phyloP scores from a whole-genome alignment of 441 rosid species.

The Manihot esculenta region DNA sequence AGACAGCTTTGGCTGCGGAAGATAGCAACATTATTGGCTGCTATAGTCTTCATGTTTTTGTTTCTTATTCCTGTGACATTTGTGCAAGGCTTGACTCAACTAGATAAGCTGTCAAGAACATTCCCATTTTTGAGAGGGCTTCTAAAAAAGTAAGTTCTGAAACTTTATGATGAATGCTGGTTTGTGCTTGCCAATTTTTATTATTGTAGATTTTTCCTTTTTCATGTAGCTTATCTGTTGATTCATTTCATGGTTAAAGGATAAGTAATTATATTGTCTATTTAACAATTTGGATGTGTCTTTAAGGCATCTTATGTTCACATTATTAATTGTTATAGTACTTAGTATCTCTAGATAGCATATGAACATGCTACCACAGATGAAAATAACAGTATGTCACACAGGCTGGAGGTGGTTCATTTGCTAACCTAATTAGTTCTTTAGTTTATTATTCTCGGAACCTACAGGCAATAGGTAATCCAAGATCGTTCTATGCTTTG shows the following conservation, averaged over 20 bases:
- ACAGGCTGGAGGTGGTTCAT: background rate
- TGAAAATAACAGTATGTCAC: background rate
- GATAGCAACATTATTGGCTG: slow-evolving; percentile 58
- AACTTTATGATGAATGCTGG: slow-evolving; percentile 13
- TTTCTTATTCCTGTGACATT: slow-evolving; percentile 83
- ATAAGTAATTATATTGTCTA: background rate
- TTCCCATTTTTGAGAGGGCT: slow-evolving; percentile 66
- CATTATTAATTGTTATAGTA: background rate
- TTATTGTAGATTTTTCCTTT: slow-evolving; percentile 1
- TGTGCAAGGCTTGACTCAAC: slow-evolving; percentile 84
- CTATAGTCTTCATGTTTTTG: slow-evolving; percentile 69
- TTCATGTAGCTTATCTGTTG: slow-evolving; percentile 2
- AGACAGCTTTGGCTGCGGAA: slow-evolving; percentile 87
- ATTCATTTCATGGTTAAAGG: slow-evolving; percentile 11
- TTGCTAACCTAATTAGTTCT: background rate
- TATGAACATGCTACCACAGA: background rate
- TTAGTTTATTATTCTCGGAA: background rate
- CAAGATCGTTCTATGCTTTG: background rate
- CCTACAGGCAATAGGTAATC: background rate
- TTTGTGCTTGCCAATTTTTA: slow-evolving; percentile 4
- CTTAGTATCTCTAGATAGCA: background rate
- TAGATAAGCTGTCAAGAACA: slow-evolving; percentile 47
- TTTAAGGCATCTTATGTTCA: background rate
- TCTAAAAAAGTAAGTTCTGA: slow-evolving; percentile 55
- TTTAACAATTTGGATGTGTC: slow-evolving; percentile 1